Percentiles rank a stretch among this genome's conserved stretches.
Conservation (phyloP, 2,329 filamentous ascomycete species). For the Pestalotiopsis sp. region DNA sequence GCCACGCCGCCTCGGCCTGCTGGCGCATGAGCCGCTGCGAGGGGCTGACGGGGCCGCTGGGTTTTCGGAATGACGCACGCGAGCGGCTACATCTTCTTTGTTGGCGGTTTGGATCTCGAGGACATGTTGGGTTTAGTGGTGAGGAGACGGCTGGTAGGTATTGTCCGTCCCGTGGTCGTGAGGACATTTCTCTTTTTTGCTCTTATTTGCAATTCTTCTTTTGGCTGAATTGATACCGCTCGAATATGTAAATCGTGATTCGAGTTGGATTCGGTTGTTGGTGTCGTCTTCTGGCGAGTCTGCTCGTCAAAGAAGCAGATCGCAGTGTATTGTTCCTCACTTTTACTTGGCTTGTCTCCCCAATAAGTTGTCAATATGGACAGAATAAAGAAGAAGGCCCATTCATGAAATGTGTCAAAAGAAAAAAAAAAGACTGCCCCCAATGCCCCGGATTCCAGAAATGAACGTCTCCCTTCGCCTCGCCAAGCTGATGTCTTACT, state of each 20-base stretch:
- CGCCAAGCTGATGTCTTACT: background rate
- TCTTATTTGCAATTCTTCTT: background rate
- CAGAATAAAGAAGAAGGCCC: background rate
- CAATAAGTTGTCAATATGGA: fast-evolving
- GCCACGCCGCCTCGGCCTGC: conserved; percentile 41
- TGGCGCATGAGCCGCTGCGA: conserved; percentile 40
- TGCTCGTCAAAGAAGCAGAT: background rate
- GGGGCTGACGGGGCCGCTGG: conserved; percentile 33
- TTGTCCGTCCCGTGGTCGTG: background rate
- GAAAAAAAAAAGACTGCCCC: background rate
- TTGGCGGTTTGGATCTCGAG: conserved; percentile 3
- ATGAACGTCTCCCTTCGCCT: background rate
- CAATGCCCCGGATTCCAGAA: background rate
- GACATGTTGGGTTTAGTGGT: conserved; percentile 22
- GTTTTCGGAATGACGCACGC: conserved; percentile 13
- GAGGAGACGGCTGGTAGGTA: conserved; percentile 20
- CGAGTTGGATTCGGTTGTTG: background rate
- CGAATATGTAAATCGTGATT: background rate
- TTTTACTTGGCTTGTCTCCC: background rate
- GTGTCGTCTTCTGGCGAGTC: background rate
- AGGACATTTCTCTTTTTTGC: background rate
- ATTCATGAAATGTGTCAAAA: background rate
- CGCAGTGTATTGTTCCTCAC: background rate
- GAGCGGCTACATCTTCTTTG: conserved; percentile 11
- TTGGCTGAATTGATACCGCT: background rate